Evolutionary conservation across 176 grass and related monocot species (phyloP).

Genomic region (Zoysia pacifica): DNA sequence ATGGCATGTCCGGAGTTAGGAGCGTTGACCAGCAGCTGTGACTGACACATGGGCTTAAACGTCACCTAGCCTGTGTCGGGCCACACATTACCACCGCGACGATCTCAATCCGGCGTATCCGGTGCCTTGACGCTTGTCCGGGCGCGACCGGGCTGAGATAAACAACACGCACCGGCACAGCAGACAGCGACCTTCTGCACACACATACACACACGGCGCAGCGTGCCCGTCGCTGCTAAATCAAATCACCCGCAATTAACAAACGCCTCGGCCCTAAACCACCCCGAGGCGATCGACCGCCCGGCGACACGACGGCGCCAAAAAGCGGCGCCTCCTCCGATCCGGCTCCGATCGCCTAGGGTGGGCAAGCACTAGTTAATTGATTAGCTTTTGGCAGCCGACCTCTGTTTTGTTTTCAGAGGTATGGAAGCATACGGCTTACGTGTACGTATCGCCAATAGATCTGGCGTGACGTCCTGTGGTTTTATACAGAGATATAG

Average conservation of each 20-base stretch:
- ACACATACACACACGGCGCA: no score
- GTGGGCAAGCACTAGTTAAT: no score
- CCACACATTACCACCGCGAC: no score
- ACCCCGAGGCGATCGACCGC: background rate
- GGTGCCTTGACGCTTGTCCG: conserved; percentile 43
- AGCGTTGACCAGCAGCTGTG: no score
- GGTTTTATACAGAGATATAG: no score
- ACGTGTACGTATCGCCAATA: background rate
- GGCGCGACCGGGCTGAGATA: conserved; percentile 9
- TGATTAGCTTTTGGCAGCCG: no score
- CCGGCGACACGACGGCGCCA: conserved; percentile 49
- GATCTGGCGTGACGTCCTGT: no score
- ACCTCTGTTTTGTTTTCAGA: background rate
- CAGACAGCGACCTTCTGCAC: conserved; percentile 28
- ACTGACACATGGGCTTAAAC: no score
- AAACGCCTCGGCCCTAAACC: background rate
- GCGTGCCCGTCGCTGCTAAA: background rate
- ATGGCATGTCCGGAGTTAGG: no score
- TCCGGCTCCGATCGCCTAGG: background rate
- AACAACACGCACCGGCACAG: background rate
- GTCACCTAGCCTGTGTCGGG: no score
- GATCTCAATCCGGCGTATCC: conserved; percentile 14
- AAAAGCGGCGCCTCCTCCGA: background rate
- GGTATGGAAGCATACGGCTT: background rate
- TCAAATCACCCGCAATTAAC: background rate